Base-by-base conservation (phyloP, 2,329 filamentous ascomycete species). In the Fusarium bulbicola region DNA sequence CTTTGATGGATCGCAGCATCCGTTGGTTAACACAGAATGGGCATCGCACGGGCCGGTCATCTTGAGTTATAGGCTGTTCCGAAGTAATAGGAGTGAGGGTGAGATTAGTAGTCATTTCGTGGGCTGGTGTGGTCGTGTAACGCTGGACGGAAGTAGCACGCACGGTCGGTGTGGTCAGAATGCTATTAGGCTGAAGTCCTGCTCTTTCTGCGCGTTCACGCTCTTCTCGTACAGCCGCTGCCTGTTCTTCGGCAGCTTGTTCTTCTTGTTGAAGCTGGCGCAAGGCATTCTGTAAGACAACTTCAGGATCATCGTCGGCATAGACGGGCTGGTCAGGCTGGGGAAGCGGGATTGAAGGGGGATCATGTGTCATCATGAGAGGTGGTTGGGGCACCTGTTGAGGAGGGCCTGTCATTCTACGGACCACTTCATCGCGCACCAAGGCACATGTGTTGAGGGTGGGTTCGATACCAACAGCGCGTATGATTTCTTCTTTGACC, bases 11-110 rank as follows among this genome's bases (percentile, higher is more conserved):
- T 24, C 88, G 83, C 58, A 91, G 82, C 88, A 90, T 89, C 11
- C 89, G 84, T 74, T 89, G 86, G 72, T 90, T 91, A 40, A 91
- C 85, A 69, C 89, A 91, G 72, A 89, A 91, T 2, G 89, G 89
- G 71, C 89, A 91, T 24, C 88, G 84, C 34, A 89, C 78, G 5
- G 88, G 87, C 26, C 84, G 80, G 40, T 90, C 86, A 37, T 83
- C 81, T 11, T 80, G 79, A 8, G 85, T 82, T 34, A 87, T 77
- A 13, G 86, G 85, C 8, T 81, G 84, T 21, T 85, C 85, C 21
- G 86, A 85, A 34, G 87, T 84, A 53, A 89, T 89, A 4, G 88
- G 88, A 7, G 88, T 89, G 45, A 90, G 81, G 8, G 84, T 88
- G 39, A 90, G 81, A 40, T 88, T 85, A 8, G 78, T 74, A 6